phyloP scores from a whole-genome alignment of 2,329 filamentous ascomycete species.

The Drechslera avenae region DNA sequence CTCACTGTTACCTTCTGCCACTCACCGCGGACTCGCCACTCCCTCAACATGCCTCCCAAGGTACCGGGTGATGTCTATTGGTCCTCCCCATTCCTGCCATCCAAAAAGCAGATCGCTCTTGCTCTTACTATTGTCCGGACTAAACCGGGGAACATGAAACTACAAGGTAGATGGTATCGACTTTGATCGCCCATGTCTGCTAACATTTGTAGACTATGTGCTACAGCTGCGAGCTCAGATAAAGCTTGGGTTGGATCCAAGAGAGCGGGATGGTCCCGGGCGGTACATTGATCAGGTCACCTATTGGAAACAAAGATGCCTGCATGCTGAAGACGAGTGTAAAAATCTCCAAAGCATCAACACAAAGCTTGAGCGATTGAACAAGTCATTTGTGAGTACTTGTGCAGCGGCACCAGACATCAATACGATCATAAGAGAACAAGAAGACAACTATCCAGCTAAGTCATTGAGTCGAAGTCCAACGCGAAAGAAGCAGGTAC shows the following conservation, averaged over 20 bases:
- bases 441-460: conserved; percentile 29
- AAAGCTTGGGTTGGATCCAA: conserved; percentile 26
- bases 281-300: conserved; percentile 49
- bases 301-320: conserved; percentile 46
- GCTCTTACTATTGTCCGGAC: conserved; percentile 46
- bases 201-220: conserved; percentile 37
- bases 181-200: not conserved
- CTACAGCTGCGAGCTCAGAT: conserved; percentile 45
- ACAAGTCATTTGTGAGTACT: conserved; percentile 23
- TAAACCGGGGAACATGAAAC: conserved; percentile 43
- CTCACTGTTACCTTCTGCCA: not conserved
- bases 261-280: conserved; percentile 28
- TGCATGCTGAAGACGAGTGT: conserved; percentile 30
- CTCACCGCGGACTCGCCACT: not conserved
- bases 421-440: not conserved
- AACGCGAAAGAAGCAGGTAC: conserved; percentile 24
- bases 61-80: not conserved
- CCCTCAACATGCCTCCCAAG: conserved; percentile 6
- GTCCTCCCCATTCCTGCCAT: conserved; percentile 18
- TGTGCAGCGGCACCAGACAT: not conserved
- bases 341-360: conserved; percentile 28
- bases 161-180: conserved; percentile 32
- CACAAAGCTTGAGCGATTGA: conserved; percentile 36
- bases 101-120: conserved; percentile 37
- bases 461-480: conserved; percentile 10